Evolutionary conservation across 768 basidiomycete species (phyloP), one percentile per base, ranked within the genome.

Genomic region (Daedalea quercina): DNA sequence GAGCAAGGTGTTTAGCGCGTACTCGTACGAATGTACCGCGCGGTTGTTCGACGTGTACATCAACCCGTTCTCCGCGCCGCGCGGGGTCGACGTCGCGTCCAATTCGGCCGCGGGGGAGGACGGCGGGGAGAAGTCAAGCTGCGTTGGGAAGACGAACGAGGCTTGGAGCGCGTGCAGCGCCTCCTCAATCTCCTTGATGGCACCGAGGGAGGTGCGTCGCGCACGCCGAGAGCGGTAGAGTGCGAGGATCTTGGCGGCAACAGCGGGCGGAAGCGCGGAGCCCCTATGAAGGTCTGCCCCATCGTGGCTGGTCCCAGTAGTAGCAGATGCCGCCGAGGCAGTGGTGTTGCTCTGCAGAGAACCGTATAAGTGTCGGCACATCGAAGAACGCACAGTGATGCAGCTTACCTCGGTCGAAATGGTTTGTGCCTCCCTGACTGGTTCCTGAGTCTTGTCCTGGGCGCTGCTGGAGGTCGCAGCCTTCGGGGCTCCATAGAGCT

Each of bases 11-110:
- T 73, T 73, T n/a, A 88, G 67, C 19, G 76, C 74, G 57, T 86
- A 76, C 57, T 83, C 79, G 66, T 85, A 82, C 56, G 73, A 76
- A 51, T 81, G 81, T 35, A 88, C 68, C 0, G 80, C 76, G 24
- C 78, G 76, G 63, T 87, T 89, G 44, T 63, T 67, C 9, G 77
- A 59, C 24, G 79, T 80, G 70, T 77, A 87, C 3, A 79, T 72
- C 9, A 90, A 76, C 34, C 68, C 68, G 3, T 68, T 61, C 23
- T 59, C 44, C 23, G 60, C 53, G 23, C 47, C 57, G 2, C 51
- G 48, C 40, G 55, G 53, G 24, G 26, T 47, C 35, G 23, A 3
- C 31, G 19, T 26, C 33, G 47, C 26, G 41, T 47, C 51, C 4
- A n/a, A n/a, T n/a, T 35, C 22, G 22, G 54, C 31, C 6, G 54